Conservation (phyloP, 371 early-diverging fungal species). For the Mucor sp. region DNA sequence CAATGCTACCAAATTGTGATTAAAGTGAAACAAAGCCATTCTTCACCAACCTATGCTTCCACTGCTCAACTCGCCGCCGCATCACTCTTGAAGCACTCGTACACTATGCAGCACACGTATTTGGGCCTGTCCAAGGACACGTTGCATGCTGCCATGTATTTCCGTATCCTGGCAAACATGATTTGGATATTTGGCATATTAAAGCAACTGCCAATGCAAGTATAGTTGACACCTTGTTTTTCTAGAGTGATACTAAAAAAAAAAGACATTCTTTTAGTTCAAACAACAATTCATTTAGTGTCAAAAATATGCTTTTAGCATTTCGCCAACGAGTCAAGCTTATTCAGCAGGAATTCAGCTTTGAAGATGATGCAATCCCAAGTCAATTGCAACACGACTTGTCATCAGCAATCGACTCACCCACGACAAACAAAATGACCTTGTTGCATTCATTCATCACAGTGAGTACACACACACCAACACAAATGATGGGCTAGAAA, state of each 20-base stretch:
- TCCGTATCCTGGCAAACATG: constrained; percentile 54
- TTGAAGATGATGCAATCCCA: constrained; percentile 10
- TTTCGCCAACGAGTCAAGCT: constrained; percentile 35
- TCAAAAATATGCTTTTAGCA: constrained; percentile 38
- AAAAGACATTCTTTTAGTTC: not conserved
- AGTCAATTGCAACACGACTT: constrained; percentile 26
- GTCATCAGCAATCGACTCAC: constrained; percentile 23
- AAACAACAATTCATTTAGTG: constrained; percentile 21
- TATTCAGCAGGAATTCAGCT: constrained; percentile 14
- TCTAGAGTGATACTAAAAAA: not conserved
- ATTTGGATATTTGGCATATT: constrained; percentile 59
- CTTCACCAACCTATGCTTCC: constrained; percentile 43
- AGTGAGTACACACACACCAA: constrained; percentile 20
- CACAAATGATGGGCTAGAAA: too few relatives aligned
- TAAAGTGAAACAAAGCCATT: constrained; percentile 46
- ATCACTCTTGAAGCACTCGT: constrained; percentile 47
- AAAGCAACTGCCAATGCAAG: constrained; percentile 49
- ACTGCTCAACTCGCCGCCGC: constrained; percentile 47
- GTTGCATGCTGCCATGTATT: constrained; percentile 47
- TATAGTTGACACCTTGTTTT: not conserved
- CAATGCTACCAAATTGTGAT: constrained; percentile 49
- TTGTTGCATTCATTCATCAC: constrained; percentile 36
- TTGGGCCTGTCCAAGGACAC: constrained; percentile 52
- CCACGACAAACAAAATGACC: constrained; percentile 31
- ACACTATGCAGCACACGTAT: constrained; percentile 70